Evolutionary conservation across 2,329 filamentous ascomycete genomes (phyloP), one percentile per base, ranked within the genome.

Genomic region (Phyllachora maydis): DNA sequence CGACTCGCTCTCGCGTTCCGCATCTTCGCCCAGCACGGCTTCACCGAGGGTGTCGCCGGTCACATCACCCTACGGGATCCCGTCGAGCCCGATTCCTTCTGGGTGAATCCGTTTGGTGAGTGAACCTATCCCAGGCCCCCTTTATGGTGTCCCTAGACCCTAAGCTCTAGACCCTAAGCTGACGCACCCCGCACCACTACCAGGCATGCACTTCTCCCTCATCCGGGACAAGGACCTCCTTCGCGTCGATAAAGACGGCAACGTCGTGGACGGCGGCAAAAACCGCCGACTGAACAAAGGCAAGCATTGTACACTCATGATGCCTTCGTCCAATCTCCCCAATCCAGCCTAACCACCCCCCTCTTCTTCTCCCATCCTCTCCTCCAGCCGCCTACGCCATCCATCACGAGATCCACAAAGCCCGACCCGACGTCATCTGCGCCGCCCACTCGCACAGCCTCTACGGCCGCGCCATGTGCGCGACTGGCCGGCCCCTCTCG

Each of bases 161-260:
- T n/a, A n/a, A n/a, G n/a, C n/a, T n/a, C n/a, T n/a, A n/a, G n/a
- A n/a, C n/a, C n/a, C n/a, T n/a, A n/a, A n/a, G n/a, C n/a, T n/a
- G n/a, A n/a, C n/a, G n/a, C n/a, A n/a, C n/a, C n/a, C n/a, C n/a
- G n/a, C n/a, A n/a, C n/a, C 7, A 20, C 8, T 6, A n/a, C 7
- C 12, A 28, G 64, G 65, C 8, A 54, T 64, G 4, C 56, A 64
- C 7, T 74, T 71, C 44, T 60, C 59, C 5, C 47, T 64, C 25
- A 63, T 76, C 24, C 67, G 61, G 28, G 54, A 58, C 3, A 67
- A 62, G 0, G 67, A 74, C 34, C 50, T 76, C 11, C 68, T 75
- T 27, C 60, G 59, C 11, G 67, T 74, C 4, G 52, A 67, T 33
- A 52, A 64, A 24, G 41, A 54, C 1, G 69, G 68, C 7, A 45